These are phyloP conservation scores for Galeopsis tetrahit DNA, from an alignment of 257 asterid species.

Conservation along the genomic window DNA sequence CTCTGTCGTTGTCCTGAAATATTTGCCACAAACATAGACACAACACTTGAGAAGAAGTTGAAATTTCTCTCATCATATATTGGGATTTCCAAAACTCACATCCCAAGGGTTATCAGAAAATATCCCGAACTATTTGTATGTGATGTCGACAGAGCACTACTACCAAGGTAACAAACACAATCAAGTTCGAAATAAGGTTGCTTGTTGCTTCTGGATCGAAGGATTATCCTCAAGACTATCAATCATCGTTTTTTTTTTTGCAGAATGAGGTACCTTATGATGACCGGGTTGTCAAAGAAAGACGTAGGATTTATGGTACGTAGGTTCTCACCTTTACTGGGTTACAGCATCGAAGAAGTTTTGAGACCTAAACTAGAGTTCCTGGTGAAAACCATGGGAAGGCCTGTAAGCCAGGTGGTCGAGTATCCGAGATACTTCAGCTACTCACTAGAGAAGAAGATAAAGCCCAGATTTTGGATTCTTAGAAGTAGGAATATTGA, in stretches of 20 bases:
- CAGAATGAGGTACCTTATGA: conserved; percentile 73
- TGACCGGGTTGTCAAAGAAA: conserved; percentile 64
- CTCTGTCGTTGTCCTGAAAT: conserved; percentile 90
- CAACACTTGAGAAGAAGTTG: conserved; percentile 74
- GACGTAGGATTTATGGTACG: conserved; percentile 78
- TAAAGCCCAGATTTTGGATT: conserved; percentile 83
- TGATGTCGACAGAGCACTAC: conserved; percentile 74
- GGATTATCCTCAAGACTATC: neutral
- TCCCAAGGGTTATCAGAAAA: conserved; percentile 79
- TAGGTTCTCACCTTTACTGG: conserved; percentile 84
- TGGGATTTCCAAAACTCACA: conserved; percentile 63
- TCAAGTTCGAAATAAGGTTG: neutral
- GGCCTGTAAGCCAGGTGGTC: conserved; percentile 67
- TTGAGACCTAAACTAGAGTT: conserved; percentile 83
- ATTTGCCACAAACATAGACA: conserved; percentile 65
- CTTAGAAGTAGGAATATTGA: conserved; percentile 64
- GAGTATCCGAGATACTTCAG: conserved; percentile 94
- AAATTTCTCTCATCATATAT: conserved; percentile 57
- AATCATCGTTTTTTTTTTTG: neutral
- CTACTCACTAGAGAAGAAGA: conserved; percentile 94
- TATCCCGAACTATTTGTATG: conserved; percentile 88
- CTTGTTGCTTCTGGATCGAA: neutral
- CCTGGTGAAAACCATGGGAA: conserved; percentile 65
- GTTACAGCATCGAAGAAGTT: conserved; percentile 79
- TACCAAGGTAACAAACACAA: conserved; percentile 63